Base-by-base conservation (phyloP, 352 stramenopile species). In the Globisporangium viniferum region DNA sequence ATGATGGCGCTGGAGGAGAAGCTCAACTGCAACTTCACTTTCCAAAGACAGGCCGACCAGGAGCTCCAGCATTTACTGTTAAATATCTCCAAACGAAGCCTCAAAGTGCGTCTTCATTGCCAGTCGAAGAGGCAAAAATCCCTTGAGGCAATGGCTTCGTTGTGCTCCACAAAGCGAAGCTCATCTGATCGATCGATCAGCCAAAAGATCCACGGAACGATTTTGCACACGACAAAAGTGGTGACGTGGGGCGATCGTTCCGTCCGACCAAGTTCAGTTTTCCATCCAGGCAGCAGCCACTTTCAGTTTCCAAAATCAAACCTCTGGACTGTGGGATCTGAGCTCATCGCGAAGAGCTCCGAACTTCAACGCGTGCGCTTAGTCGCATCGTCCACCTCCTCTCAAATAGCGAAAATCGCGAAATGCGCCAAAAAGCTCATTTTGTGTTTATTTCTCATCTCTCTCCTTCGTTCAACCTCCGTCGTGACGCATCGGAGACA, bases 401-500 rank as follows among this genome's bases (percentile, higher is more conserved):
- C 53, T 36, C n/a, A n/a, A 59, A 33, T 33, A 33, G 53, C 27
- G 53, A 58, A 39, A 58, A 31, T 31, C 29, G 29, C 29, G 29
- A 31, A 33, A 33, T 57, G 9, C 51, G 10, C 33, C n/a, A n/a
- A n/a, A 18, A 44, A 61, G 1, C 35, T 39, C 8, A 9, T 9
- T 39, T 39, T n/a, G n/a, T 39, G 35, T 12, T 39, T 39, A 9
- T 39, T 12, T 39, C 35, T 12, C 35, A 33, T 39, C 35, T 39
- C 35, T 39, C 35, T 12, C 35, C 9, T 12, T 39, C n/a, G n/a
- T 48, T 39, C 54, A 68, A 68, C 36, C 51, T 68, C 63, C 14
- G 5, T 27, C n/a, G 63, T 68, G 63, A 68, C 63, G 63, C 63
- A 36, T 51, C 56, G 36, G 63, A 68, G 63, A 57, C 63, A 68